These are phyloP conservation scores for Penicillium thymicola DNA, from an alignment of 2,329 filamentous ascomycete genomes.

Conservation along the genomic window DNA sequence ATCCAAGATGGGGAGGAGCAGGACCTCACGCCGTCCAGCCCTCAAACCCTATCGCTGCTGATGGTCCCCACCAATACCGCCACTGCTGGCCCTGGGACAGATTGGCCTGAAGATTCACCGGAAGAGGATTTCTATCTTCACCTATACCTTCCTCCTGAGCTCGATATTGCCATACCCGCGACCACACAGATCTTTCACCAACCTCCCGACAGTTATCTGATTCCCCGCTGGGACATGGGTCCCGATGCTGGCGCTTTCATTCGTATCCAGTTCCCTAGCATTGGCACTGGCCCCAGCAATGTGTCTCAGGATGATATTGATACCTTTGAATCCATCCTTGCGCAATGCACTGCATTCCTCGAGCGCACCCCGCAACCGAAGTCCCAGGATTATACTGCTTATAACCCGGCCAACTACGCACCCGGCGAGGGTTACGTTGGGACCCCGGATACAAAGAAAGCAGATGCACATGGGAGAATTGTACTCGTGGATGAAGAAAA, in stretches of 20 bases:
- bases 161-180: conserved; percentile 87
- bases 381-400: conserved; percentile 43
- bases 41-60: conserved; percentile 85
- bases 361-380: conserved; percentile 70
- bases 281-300: conserved; percentile 61
- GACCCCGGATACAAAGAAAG: conserved; percentile 28
- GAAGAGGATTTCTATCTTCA: conserved; percentile 97
- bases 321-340: conserved; percentile 95
- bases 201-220: conserved; percentile 86
- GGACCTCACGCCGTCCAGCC: conserved; percentile 76
- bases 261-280: conserved; percentile 79
- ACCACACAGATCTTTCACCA: conserved; percentile 98
- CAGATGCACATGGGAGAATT: conserved; percentile 65
- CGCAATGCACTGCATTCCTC: conserved; percentile 95
- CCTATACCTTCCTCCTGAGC: conserved; percentile 87
- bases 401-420: conserved; percentile 78
- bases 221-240: conserved; percentile 91
- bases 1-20: conserved; percentile 83
- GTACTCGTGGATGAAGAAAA: conserved; percentile 95
- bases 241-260: conserved; percentile 88
- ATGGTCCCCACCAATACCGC: conserved; percentile 88
- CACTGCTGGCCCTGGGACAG: conserved; percentile 56
- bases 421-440: conserved; percentile 74
- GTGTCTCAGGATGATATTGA: conserved; percentile 88
- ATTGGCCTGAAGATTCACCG: conserved; percentile 61